These are phyloP conservation scores for Fraxinus excelsior DNA, from an alignment of 257 asterid species.

Conservation along the genomic window DNA sequence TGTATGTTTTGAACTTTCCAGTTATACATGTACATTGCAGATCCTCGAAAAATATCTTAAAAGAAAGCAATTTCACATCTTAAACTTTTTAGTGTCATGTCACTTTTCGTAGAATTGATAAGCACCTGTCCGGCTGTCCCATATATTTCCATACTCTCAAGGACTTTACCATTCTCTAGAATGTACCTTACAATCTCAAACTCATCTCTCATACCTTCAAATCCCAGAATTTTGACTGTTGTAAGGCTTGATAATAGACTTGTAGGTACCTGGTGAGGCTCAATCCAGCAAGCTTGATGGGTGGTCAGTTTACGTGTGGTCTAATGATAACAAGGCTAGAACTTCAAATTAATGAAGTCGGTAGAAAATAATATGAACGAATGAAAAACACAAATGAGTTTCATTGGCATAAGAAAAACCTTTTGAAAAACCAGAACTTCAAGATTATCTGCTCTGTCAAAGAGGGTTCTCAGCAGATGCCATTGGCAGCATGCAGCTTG, in stretches of 20 bases:
- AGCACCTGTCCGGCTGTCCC: neutral
- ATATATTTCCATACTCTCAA: constrained; percentile 7
- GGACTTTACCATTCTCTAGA: constrained; percentile 14
- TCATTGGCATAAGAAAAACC: neutral
- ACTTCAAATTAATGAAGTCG: neutral
- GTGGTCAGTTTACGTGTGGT: neutral
- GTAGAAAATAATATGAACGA: neutral
- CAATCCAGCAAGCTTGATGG: constrained; percentile 19
- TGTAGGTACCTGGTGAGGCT: constrained; percentile 16
- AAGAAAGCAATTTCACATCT: neutral
- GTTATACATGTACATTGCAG: neutral
- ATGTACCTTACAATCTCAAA: constrained; percentile 20
- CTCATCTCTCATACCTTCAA: constrained; percentile 13
- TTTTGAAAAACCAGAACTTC: neutral
- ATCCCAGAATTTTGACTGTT: neutral
- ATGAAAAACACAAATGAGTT: neutral
- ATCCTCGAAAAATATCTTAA: neutral
- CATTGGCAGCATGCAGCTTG: neutral
- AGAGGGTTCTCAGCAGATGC: neutral
- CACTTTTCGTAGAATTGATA: neutral
- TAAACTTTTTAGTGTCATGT: neutral
- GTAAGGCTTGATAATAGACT: constrained; percentile 15
- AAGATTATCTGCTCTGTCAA: constrained; percentile 20
- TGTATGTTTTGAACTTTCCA: too few species aligned
- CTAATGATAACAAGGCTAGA: neutral